phyloP scores from a whole-genome alignment of 495 filamentous ascomycete genomes.

The Penicillium alfredii region DNA sequence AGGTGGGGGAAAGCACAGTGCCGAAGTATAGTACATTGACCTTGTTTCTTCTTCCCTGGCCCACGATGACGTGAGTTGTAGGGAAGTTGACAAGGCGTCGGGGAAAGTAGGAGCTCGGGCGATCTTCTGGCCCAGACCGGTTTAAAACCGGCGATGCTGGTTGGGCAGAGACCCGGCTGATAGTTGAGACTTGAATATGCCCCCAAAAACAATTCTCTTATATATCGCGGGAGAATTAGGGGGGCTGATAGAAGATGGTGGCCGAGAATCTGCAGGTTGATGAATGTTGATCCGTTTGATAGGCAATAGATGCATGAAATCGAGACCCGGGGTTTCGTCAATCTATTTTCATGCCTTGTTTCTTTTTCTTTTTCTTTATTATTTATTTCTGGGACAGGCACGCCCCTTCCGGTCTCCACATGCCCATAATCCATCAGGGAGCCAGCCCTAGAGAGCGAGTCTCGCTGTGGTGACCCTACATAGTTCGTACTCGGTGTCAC shows the following conservation, averaged over 20 bases:
- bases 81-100: too few species aligned
- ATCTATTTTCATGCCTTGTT: neutral
- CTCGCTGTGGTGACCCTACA: slow-evolving; percentile 8
- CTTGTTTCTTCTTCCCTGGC: too few species aligned
- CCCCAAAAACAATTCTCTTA: slow-evolving; percentile 7
- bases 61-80: too few species aligned
- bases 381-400: slow-evolving; percentile 14
- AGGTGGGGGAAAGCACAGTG: too few species aligned
- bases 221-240: slow-evolving; percentile 25
- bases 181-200: slow-evolving; percentile 10
- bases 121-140: slow-evolving; percentile 19
- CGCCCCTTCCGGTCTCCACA: slow-evolving; percentile 15
- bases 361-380: too few species aligned
- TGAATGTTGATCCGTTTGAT: slow-evolving; percentile 19
- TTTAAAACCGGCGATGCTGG: slow-evolving; percentile 12
- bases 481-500: slow-evolving; percentile 16
- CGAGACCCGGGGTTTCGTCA: slow-evolving; percentile 2
- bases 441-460: slow-evolving; percentile 5
- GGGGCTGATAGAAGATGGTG: slow-evolving; percentile 14
- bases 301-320: slow-evolving; percentile 2
- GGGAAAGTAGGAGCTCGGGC: slow-evolving; percentile 23
- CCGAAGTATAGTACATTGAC: too few species aligned
- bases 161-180: slow-evolving; percentile 12
- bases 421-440: slow-evolving; percentile 15
- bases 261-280: slow-evolving; percentile 5